Evolutionary conservation across 305 asterid species (phyloP).

Genomic region (Salvia sclarea): DNA sequence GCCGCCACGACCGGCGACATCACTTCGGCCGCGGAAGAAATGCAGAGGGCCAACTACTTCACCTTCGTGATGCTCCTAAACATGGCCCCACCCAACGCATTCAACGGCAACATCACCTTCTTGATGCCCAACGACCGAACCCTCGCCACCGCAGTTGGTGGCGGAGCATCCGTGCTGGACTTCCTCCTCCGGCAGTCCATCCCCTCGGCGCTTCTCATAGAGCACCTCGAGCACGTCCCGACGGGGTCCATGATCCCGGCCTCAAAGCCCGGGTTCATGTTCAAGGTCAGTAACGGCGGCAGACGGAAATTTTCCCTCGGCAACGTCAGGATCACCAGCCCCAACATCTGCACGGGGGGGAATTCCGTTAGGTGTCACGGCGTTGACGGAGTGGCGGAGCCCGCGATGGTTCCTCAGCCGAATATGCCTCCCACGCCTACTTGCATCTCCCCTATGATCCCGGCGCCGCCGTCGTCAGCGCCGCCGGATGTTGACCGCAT

Average conservation of each 20-base stretch:
- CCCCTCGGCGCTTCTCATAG: constrained; percentile 63
- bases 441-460: constrained; percentile 34
- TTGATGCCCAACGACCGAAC: constrained; percentile 73
- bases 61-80: constrained; percentile 69
- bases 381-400: constrained; percentile 61
- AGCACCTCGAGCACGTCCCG: constrained; percentile 59
- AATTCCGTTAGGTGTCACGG: constrained; percentile 71
- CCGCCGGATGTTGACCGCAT: neutral
- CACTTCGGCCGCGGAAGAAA: constrained; percentile 52
- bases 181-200: constrained; percentile 77
- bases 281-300: constrained; percentile 53
- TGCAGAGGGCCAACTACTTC: constrained; percentile 75
- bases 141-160: constrained; percentile 41
- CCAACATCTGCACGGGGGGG: constrained; percentile 58
- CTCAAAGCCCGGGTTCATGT: constrained; percentile 48
- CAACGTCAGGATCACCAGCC: constrained; percentile 59
- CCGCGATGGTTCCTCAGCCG: constrained; percentile 31
- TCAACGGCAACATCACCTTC: constrained; percentile 55
- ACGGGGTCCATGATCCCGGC: constrained; percentile 68
- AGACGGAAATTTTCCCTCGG: constrained; percentile 55
- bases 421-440: constrained; percentile 15
- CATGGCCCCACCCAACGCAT: constrained; percentile 56
- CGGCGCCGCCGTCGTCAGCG: constrained; percentile 1
- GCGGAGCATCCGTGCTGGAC: constrained; percentile 35
- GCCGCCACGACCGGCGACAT: constrained; percentile 31